phyloP scores from a whole-genome alignment of 331 rosid species.

The Quercus lobata region DNA sequence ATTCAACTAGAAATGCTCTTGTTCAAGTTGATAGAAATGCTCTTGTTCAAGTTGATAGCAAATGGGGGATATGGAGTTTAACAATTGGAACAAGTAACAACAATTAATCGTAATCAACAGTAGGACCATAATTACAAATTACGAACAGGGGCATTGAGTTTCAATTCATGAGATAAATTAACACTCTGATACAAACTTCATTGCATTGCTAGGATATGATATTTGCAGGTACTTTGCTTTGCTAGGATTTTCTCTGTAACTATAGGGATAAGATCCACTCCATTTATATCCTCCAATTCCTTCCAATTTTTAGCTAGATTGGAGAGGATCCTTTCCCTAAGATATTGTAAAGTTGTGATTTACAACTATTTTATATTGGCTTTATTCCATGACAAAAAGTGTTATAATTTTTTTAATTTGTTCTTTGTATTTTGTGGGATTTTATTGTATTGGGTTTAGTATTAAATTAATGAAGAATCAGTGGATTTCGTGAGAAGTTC shows the following conservation, averaged over 20 bases:
- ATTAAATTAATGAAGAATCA: too few species aligned
- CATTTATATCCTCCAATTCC: too few species aligned
- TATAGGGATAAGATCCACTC: too few species aligned
- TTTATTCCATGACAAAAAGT: too few species aligned
- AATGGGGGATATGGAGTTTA: background rate
- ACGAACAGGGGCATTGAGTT: background rate
- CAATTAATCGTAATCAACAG: background rate
- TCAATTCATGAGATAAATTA: background rate
- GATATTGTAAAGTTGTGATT: too few species aligned
- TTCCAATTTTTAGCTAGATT: too few species aligned
- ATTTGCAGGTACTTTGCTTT: background rate
- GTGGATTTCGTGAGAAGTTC: too few species aligned
- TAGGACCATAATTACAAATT: background rate
- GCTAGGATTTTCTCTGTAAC: background rate
- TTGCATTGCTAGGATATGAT: constrained; percentile 44
- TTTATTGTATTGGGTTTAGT: too few species aligned
- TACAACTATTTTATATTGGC: too few species aligned
- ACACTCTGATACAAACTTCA: background rate
- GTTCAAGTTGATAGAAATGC: background rate
- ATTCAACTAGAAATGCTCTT: background rate
- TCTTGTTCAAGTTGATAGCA: background rate
- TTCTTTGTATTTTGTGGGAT: too few species aligned
- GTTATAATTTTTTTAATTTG: too few species aligned
- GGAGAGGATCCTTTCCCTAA: background rate
- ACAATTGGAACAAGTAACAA: background rate